These are phyloP conservation scores for Filobasidium wieringae DNA, from an alignment of 768 basidiomycete species.

Conservation along the genomic window DNA sequence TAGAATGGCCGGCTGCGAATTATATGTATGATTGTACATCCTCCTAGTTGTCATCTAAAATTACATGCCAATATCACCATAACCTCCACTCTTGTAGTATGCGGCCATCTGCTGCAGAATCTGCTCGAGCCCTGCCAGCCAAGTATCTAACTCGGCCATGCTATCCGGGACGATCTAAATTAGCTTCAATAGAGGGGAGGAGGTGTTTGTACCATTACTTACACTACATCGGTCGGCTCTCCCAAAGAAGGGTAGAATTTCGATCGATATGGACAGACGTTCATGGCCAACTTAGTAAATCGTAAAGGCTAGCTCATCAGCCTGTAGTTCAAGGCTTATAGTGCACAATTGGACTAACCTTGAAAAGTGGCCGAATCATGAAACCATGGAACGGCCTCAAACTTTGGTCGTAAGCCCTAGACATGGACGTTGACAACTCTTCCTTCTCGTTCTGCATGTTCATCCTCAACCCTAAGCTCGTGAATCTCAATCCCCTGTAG, in stretches of 20 bases:
- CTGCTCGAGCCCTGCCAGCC: slow-evolving; percentile 47
- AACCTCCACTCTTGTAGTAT: slow-evolving; percentile 40
- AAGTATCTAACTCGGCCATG: slow-evolving; percentile 45
- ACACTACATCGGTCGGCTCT: slow-evolving; percentile 6
- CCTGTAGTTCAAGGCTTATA: neutral
- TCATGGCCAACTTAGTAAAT: slow-evolving; percentile 51
- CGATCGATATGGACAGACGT: slow-evolving; percentile 53
- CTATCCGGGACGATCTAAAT: neutral
- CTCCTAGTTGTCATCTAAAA: too few relatives aligned
- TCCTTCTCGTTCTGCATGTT: slow-evolving; percentile 55
- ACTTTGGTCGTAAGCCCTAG: slow-evolving; percentile 64
- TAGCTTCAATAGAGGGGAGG: slow-evolving; percentile 42
- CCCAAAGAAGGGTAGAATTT: slow-evolving; percentile 53
- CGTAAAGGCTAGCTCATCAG: neutral
- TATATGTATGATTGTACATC: too few relatives aligned
- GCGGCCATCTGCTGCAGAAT: slow-evolving; percentile 46
- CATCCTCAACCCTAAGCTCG: slow-evolving; percentile 53
- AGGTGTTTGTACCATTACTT: neutral
- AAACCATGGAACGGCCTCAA: slow-evolving; percentile 65
- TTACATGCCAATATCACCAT: slow-evolving; percentile 16
- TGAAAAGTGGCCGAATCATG: slow-evolving; percentile 50
- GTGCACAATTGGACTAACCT: slow-evolving; percentile 40
- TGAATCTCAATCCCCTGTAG: slow-evolving; percentile 75
- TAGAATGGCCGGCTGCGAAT: too few relatives aligned
- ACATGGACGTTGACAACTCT: slow-evolving; percentile 66